Base-by-base conservation (phyloP, 768 basidiomycete species). In the Trametes cingulata region DNA sequence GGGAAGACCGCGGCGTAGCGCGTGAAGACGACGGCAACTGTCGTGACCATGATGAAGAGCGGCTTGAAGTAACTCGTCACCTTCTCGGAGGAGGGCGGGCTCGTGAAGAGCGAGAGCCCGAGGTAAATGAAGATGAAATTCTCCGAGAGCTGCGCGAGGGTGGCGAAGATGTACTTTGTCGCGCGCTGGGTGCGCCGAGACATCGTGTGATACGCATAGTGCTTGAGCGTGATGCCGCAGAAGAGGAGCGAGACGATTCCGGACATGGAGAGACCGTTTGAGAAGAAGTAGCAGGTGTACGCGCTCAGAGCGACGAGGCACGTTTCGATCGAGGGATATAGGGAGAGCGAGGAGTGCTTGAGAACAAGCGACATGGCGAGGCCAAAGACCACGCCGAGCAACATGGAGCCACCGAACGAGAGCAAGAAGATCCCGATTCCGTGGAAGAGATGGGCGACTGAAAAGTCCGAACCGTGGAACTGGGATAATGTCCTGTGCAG, bases 201-300 rank as follows among this genome's bases (percentile, higher is more conserved):
- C 97, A 99, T 99, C 52, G 95, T 98, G 77, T 98, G 97, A 72
- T 97, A 98, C n/a, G 96, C 97, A 70, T 99, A 98, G 72, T 99
- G 97, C 75, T 99, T 99, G 67, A 99, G 83, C 3, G 97, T 99
- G 72, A 99, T 97, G 60, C 97, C 96, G 72, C 96, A 98, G 79
- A 99, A 98, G 45, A 98, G 86, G 40, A 98, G 84, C 3, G 95
- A 97, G 43, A 98, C 95, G 74, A 98, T 98, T 50, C 97, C 96
- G 72, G 87, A 90, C 91, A 97, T 94, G 45, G 86, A 85, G 39
- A 95, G 74, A 6, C 94, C 95, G 64, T 93, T 99, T n/a, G 93
- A 95, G 79, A 99, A 95, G 78, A 99, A 99, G 76, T 98, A 98
- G 77, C 89, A 93, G 0, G 93, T 97, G 74, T 98, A 98, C 20